These are phyloP conservation scores for Simplicillium aogashimaense DNA, from an alignment of 2,329 filamentous ascomycete genomes.

Conservation along the genomic window DNA sequence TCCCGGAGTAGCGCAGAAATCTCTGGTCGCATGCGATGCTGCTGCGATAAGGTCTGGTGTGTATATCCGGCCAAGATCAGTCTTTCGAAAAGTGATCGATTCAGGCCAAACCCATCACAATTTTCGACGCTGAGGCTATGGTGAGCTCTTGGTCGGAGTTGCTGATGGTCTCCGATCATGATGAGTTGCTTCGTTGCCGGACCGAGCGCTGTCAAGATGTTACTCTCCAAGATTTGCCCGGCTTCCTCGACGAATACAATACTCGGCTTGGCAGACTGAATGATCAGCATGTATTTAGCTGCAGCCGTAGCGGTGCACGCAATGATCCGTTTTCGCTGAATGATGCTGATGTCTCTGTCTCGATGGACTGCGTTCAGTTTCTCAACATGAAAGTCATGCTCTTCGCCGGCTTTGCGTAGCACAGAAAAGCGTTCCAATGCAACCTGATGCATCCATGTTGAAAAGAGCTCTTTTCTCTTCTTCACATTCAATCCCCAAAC, in stretches of 20 bases:
- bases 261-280: slow-evolving; percentile 44
- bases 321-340: slow-evolving; percentile 50
- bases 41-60: slow-evolving; percentile 44
- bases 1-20: slow-evolving; percentile 49
- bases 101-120: slow-evolving; percentile 56
- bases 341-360: slow-evolving; percentile 28
- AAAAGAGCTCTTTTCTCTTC: too few species aligned
- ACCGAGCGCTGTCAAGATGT: slow-evolving; percentile 48
- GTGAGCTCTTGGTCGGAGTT: slow-evolving; percentile 58
- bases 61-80: slow-evolving; percentile 45
- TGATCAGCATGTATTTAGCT: slow-evolving; percentile 46
- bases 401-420: too few species aligned
- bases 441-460: too few species aligned
- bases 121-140: slow-evolving; percentile 53
- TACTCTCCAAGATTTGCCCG: slow-evolving; percentile 61
- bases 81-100: slow-evolving; percentile 60
- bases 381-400: too few species aligned
- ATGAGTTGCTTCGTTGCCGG: slow-evolving; percentile 51
- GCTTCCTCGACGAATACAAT: slow-evolving; percentile 63
- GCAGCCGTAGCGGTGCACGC: slow-evolving; percentile 64
- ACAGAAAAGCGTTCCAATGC: too few species aligned
- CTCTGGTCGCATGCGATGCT: slow-evolving; percentile 61
- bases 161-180: slow-evolving; percentile 65
- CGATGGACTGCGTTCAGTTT: too few species aligned
- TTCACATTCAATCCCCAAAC: too few species aligned